Evolutionary conservation across 768 basidiomycete species (phyloP).

Genomic region (Phlegmacium glaucopus): DNA sequence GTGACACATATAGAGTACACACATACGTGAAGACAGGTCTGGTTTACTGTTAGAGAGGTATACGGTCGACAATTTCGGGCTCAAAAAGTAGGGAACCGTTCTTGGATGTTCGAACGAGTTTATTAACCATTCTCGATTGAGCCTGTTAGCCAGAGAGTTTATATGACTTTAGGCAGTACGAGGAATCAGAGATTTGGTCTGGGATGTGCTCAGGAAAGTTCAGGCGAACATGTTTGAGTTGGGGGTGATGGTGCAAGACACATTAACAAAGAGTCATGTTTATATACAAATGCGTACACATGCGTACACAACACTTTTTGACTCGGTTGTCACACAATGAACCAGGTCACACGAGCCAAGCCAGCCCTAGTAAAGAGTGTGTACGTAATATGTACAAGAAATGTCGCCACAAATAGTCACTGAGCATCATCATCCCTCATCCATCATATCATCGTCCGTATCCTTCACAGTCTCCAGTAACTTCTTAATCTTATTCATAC

Average conservation of each 20-base stretch:
- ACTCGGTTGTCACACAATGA: conserved; percentile 13
- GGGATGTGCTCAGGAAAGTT: conserved; percentile 24
- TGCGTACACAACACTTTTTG: background rate
- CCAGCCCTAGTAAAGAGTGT: no score
- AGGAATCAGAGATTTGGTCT: conserved; percentile 22
- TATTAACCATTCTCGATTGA: conserved; percentile 72
- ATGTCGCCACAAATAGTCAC: conserved; percentile 27
- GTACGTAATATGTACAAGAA: conserved; percentile 25
- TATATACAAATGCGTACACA: conserved; percentile 20
- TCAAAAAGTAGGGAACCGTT: conserved; percentile 87
- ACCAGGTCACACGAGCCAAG: conserved; percentile 3
- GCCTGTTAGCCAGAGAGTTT: conserved; percentile 28
- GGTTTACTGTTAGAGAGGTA: conserved; percentile 49
- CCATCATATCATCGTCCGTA: conserved; percentile 67
- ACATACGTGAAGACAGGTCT: conserved; percentile 21
- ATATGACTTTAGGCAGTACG: conserved; percentile 31
- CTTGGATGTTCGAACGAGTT: conserved; percentile 74
- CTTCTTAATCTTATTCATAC: conserved; percentile 77
- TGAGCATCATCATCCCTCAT: conserved; percentile 54
- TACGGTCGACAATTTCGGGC: conserved; percentile 84
- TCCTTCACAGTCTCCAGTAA: conserved; percentile 70
- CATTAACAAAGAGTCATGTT: conserved; percentile 13
- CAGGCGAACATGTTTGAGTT: conserved; percentile 43
- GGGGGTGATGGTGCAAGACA: conserved; percentile 16
- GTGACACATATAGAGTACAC: conserved; percentile 5